Percentiles rank a stretch among this genome's conserved stretches.
phyloP scores from a whole-genome alignment of 2,329 filamentous ascomycete species.

The Beauveria rudraprayagi region DNA sequence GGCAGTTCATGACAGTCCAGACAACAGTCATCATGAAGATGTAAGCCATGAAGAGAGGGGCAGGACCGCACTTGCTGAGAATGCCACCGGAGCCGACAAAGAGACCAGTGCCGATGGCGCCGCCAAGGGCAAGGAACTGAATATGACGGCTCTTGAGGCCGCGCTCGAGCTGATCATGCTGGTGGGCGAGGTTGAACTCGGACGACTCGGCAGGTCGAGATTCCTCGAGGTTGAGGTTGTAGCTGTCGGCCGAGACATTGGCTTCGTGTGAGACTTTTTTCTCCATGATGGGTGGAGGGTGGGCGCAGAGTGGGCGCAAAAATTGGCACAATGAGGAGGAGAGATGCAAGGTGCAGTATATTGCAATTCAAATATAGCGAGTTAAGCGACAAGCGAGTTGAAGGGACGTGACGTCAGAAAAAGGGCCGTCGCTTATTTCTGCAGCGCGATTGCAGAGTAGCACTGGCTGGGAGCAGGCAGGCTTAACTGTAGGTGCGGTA shows the following conservation, averaged over 20 bases:
- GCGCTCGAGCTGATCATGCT: slow-evolving; percentile 41
- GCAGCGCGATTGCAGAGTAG: not conserved
- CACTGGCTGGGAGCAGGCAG: not conserved
- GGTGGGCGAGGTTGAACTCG: slow-evolving; percentile 29
- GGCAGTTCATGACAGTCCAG: slow-evolving; percentile 45
- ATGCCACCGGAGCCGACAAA: slow-evolving; percentile 55
- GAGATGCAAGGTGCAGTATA: not conserved
- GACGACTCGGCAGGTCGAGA: slow-evolving; percentile 16
- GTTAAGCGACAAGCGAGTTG: not conserved
- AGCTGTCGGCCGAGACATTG: slow-evolving; percentile 16
- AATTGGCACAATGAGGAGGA: not conserved
- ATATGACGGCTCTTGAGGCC: slow-evolving; percentile 53
- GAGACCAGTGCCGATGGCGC: slow-evolving; percentile 56
- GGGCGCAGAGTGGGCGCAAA: too few species aligned
- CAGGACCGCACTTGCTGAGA: slow-evolving; percentile 49
- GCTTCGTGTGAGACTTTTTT: slow-evolving; percentile 13
- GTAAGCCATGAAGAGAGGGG: slow-evolving; percentile 64
- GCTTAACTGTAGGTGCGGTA: slow-evolving; percentile 9
- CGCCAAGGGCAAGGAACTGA: slow-evolving; percentile 50
- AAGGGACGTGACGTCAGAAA: not conserved
- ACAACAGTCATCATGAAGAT: slow-evolving; percentile 46
- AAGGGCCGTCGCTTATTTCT: not conserved
- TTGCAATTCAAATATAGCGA: not conserved
- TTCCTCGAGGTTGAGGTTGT: slow-evolving; percentile 21
- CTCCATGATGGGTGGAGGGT: slow-evolving; percentile 13